phyloP scores from a whole-genome alignment of 169 alveolate species.

The Plasmodium reichenowi region DNA sequence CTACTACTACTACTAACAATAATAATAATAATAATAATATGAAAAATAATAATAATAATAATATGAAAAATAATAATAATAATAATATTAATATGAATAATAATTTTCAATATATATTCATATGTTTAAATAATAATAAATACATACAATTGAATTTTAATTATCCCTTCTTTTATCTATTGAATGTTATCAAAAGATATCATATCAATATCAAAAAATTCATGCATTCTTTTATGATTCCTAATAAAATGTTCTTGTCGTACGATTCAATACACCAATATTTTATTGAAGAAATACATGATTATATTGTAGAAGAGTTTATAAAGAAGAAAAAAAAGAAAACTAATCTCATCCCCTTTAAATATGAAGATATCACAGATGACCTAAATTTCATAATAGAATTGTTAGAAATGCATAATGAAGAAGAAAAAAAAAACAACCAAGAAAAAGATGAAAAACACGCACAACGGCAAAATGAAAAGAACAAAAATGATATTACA shows the following conservation, averaged over 20 bases:
- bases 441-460: neutral
- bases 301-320: slow-evolving; percentile 30
- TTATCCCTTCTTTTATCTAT: slow-evolving; percentile 32
- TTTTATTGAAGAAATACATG: slow-evolving; percentile 49
- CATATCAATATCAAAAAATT: slow-evolving; percentile 6
- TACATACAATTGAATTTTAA: slow-evolving; percentile 15
- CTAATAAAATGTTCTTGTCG: neutral
- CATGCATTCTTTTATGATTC: neutral
- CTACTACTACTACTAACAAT: too few species aligned
- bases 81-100: neutral
- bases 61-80: too few species aligned
- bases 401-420: neutral
- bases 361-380: slow-evolving; percentile 11
- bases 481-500: slow-evolving; percentile 10
- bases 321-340: slow-evolving; percentile 45
- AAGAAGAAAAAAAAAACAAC: slow-evolving; percentile 1
- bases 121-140: slow-evolving; percentile 13
- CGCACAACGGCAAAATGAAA: neutral
- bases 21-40: too few species aligned
- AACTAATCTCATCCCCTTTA: slow-evolving; percentile 34
- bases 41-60: too few species aligned
- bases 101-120: slow-evolving; percentile 28
- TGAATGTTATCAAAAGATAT: slow-evolving; percentile 46
- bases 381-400: slow-evolving; percentile 13
- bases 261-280: neutral